These are phyloP conservation scores for Lyophyllum atratum DNA, from an alignment of 768 basidiomycete species.

Conservation along the genomic window DNA sequence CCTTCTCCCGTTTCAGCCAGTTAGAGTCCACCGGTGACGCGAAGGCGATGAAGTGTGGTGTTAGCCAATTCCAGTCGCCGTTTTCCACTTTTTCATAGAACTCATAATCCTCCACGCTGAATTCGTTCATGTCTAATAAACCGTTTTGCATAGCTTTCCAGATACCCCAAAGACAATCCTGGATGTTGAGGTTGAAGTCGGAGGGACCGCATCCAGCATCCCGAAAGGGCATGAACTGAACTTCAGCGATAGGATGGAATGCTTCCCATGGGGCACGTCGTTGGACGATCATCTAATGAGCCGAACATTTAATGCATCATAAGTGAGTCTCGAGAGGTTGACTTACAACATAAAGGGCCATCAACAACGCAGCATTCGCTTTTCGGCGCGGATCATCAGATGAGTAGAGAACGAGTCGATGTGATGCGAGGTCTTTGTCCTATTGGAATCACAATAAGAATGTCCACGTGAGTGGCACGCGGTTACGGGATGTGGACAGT, in stretches of 20 bases:
- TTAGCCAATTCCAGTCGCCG: constrained; percentile 96
- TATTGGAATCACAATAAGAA: constrained; percentile 31
- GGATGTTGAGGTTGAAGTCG: constrained; percentile 91
- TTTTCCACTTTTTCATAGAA: constrained; percentile 95
- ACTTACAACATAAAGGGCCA: constrained; percentile 90
- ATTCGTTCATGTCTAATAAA: constrained; percentile 92
- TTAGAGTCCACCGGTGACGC: constrained; percentile 85
- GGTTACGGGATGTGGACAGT: constrained; percentile 24
- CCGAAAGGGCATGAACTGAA: constrained; percentile 94
- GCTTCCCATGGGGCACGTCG: constrained; percentile 91
- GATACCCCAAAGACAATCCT: constrained; percentile 87
- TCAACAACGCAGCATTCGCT: constrained; percentile 92
- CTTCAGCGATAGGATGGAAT: constrained; percentile 88
- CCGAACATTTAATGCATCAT: neutral
- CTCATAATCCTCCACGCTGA: constrained; percentile 91
- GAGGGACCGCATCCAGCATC: constrained; percentile 93
- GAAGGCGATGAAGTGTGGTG: constrained; percentile 90
- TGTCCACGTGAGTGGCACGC: constrained; percentile 43
- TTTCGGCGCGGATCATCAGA: constrained; percentile 84
- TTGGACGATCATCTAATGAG: constrained; percentile 84
- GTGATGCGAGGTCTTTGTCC: constrained; percentile 74
- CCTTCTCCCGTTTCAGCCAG: constrained; percentile 80
- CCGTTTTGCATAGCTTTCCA: constrained; percentile 92
- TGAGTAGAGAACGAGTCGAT: constrained; percentile 86
- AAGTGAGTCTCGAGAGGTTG: neutral